Evolutionary conservation across 352 stramenopile genomes (phyloP).

Genomic region (Globisporangium apiculatum): DNA sequence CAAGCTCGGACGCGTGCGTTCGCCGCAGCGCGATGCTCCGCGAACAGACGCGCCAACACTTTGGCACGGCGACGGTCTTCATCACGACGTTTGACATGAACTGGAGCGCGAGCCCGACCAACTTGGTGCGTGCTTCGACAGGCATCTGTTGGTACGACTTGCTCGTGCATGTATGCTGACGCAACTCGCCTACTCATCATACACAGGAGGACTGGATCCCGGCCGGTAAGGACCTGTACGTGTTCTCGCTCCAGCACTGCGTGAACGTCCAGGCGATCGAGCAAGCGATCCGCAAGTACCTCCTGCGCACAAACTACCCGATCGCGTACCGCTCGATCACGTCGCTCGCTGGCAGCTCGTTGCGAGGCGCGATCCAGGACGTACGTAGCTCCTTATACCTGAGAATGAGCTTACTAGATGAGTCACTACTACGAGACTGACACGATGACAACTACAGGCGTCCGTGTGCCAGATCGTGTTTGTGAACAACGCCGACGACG

Average conservation of each 20-base stretch:
- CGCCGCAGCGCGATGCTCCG: conserved; percentile 25
- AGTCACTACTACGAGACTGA: background rate
- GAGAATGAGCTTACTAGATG: background rate
- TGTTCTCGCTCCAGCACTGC: conserved; percentile 78
- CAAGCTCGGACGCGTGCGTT: conserved; percentile 34
- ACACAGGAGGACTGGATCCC: conserved; percentile 65
- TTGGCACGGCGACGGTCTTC: conserved; percentile 70
- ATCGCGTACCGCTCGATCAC: conserved; percentile 75
- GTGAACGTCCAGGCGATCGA: conserved; percentile 56
- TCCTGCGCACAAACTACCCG: conserved; percentile 75
- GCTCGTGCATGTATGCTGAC: background rate
- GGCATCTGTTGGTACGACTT: background rate
- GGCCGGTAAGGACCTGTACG: conserved; percentile 66
- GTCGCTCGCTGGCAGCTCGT: conserved; percentile 59
- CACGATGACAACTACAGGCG: conserved; percentile 24
- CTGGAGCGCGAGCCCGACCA: conserved; percentile 54
- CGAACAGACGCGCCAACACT: conserved; percentile 47
- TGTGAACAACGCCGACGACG: conserved; percentile 77
- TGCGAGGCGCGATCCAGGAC: conserved; percentile 53
- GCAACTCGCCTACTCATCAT: no score
- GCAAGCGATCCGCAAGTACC: conserved; percentile 56
- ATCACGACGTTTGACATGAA: conserved; percentile 82
- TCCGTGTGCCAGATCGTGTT: conserved; percentile 81
- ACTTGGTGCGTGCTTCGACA: conserved; percentile 26
- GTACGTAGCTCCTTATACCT: conserved; percentile 16